Base-by-base conservation (phyloP, 345 rosid species). In the Capsella bursapastoris region DNA sequence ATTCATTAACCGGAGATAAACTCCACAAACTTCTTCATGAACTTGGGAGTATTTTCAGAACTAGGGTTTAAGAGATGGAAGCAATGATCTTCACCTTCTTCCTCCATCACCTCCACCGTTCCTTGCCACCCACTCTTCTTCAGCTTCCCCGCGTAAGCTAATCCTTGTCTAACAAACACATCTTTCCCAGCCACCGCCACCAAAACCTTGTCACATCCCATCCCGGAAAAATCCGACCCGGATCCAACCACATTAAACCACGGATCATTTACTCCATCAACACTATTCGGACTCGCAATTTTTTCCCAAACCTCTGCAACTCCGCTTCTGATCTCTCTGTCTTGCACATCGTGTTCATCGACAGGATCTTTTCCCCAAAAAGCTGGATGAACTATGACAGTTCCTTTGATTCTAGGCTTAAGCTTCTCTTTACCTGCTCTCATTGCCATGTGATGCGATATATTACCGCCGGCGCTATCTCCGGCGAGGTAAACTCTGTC, bases 171-270 rank as follows among this genome's bases (percentile, higher is more conserved):
- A 66, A 63, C 70, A 61, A 86, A 44, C 38, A 50, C 1, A 73
- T 88, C 93, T 15, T 84, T 84, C 69, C 88, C 84, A 0, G 92
- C 86, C 66, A 82, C 84, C 9, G 83, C 84, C 2, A 90, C 87
- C 51, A 87, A 45, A 40, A 83, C 81, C 68, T 79, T 78, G 4
- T 58, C 68, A 18, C 92, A 80, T 55, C 84, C 82, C 43, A 88
- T 63, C 31, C 52, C 72, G 22, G 22, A 68, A 76, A 88, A 50
- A 51, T 66, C 84, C 63, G 70, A 89, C 78, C 37, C 84, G 89
- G 63, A 77, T 82, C 63, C 79, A 3, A 68, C 59, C 9, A 89
- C 92, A 57, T 90, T 84, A 31, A 86, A 25, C 67, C 72, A 70
- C 49, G 86, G 97, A 13, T 92, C 94, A 15, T 82, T 80, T 31